These are phyloP conservation scores for Aspergillus conjunctus DNA, from an alignment of 495 filamentous ascomycete genomes.

Conservation along the genomic window DNA sequence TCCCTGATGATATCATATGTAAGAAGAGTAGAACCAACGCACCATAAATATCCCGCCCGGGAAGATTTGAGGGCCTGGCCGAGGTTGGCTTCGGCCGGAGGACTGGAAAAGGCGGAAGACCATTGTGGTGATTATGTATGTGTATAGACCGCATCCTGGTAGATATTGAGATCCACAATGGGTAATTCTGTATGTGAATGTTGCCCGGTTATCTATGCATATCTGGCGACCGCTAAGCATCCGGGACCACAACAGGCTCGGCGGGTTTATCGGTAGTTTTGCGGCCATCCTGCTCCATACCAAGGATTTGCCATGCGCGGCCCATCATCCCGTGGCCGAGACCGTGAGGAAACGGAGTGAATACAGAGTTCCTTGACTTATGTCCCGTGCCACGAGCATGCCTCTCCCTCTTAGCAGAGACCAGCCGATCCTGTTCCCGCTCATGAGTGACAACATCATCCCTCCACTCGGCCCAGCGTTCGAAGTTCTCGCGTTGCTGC, in stretches of 20 bases:
- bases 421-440: conserved; percentile 46
- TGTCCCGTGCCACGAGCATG: conserved; percentile 32
- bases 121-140: too few species aligned
- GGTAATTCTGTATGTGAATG: too few species aligned
- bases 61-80: too few species aligned
- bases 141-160: too few species aligned
- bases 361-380: conserved; percentile 35
- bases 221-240: conserved; percentile 1
- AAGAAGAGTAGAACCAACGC: too few species aligned
- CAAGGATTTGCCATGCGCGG: conserved; percentile 47
- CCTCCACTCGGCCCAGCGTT: conserved; percentile 62
- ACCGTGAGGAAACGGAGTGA: conserved; percentile 36
- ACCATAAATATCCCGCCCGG: too few species aligned
- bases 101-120: too few species aligned
- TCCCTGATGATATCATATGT: too few species aligned
- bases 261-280: conserved; percentile 25
- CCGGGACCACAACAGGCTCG: conserved; percentile 21
- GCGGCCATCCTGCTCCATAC: conserved; percentile 44
- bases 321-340: conserved; percentile 50
- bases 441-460: conserved; percentile 54
- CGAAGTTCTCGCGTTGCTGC: conserved; percentile 61
- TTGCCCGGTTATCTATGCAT: too few species aligned
- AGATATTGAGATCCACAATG: too few species aligned
- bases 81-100: too few species aligned
- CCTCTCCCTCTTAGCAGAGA: conserved; percentile 40